Percentiles rank a stretch among this genome's conserved stretches.
Conservation (phyloP, 169 alveolate species). For the Eimeria brunetti region DNA sequence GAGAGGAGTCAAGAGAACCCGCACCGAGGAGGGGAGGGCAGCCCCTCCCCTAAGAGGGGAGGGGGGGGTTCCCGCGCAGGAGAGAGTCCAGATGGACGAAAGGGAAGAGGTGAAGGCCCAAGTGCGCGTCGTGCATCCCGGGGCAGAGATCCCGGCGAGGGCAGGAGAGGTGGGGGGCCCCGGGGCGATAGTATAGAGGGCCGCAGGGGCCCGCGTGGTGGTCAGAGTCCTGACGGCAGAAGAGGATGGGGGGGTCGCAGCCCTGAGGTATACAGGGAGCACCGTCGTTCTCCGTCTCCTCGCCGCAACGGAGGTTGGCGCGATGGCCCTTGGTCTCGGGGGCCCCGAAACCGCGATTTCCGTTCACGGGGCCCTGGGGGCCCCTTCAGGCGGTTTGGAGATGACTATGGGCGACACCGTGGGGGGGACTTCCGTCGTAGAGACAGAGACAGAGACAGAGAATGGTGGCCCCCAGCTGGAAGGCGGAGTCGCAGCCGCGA, state of each 20-base stretch:
- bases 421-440: conserved; percentile 71
- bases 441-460: conserved; percentile 58
- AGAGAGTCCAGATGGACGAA: conserved; percentile 35
- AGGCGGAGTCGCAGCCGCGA: conserved; percentile 73
- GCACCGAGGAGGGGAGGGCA: conserved; percentile 23
- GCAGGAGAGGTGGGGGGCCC: conserved; percentile 52
- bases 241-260: conserved; percentile 53
- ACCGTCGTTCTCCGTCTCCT: conserved; percentile 31
- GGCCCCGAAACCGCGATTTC: conserved; percentile 55
- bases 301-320: conserved; percentile 49
- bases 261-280: conserved; percentile 32
- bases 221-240: conserved; percentile 15
- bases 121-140: conserved; percentile 7
- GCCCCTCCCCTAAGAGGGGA: neutral
- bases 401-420: conserved; percentile 57
- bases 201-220: conserved; percentile 44
- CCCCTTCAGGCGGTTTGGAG: conserved; percentile 60
- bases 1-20: conserved; percentile 43
- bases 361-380: conserved; percentile 72
- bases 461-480: conserved; percentile 67
- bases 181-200: conserved; percentile 23
- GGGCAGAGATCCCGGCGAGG: conserved; percentile 30
- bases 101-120: conserved; percentile 40
- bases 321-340: conserved; percentile 53
- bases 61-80: conserved; percentile 31